Conservation (phyloP, 352 stramenopile genomes). For the Globisporangium nunn region DNA sequence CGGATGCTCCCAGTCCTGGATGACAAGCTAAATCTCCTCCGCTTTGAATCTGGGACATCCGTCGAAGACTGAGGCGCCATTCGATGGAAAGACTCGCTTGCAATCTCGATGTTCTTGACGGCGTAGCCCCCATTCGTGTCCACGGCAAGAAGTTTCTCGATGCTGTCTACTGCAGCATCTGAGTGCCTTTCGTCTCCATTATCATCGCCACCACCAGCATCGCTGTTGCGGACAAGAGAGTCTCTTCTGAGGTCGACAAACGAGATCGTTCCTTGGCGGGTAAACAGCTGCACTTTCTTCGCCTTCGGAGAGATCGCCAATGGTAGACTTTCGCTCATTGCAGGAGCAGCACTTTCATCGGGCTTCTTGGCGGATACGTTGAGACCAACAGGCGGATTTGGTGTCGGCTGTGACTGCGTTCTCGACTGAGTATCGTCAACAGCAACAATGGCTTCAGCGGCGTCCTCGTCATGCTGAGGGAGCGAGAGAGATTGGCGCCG, state of each 20-base stretch:
- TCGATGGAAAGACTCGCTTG: background rate
- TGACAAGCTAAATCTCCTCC: background rate
- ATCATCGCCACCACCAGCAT: background rate
- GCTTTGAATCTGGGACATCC: background rate
- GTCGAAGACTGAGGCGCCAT: background rate
- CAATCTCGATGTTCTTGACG: background rate
- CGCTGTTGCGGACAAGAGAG: background rate
- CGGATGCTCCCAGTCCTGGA: background rate
- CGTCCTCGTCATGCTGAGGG: constrained; percentile 6
- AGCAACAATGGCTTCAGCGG: background rate
- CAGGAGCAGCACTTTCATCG: background rate
- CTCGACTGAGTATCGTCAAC: background rate
- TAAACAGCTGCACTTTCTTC: background rate
- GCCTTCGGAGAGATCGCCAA: background rate
- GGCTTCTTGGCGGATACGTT: background rate
- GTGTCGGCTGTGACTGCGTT: background rate
- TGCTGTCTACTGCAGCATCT: background rate
- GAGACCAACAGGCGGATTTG: background rate
- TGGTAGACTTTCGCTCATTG: background rate
- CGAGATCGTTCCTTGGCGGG: background rate
- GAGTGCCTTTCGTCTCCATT: background rate
- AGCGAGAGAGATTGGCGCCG: background rate
- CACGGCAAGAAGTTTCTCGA: background rate
- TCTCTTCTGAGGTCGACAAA: constrained; percentile 5
- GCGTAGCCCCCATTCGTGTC: background rate